These are phyloP conservation scores for Podospora australis DNA, from an alignment of 495 filamentous ascomycete genomes.

Conservation along the genomic window DNA sequence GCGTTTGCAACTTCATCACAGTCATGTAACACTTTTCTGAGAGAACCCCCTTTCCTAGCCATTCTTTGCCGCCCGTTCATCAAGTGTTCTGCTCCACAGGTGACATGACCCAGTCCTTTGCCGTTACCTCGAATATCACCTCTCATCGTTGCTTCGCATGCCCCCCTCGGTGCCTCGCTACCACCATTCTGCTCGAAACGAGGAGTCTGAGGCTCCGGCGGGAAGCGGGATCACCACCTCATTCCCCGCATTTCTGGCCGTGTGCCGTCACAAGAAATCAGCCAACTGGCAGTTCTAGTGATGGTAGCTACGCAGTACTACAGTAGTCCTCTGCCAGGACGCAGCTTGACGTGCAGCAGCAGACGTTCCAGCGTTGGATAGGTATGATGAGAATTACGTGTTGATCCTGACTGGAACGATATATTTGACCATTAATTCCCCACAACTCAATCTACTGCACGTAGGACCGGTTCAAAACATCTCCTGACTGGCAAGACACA, in stretches of 20 bases:
- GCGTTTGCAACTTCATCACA: no score
- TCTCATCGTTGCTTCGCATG: not conserved
- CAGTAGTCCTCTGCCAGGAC: conserved; percentile 4
- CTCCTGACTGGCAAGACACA: not conserved
- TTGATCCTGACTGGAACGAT: conserved; percentile 11
- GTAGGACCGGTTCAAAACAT: not conserved
- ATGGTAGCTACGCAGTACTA: no score
- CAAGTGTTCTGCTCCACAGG: not conserved
- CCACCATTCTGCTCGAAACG: not conserved
- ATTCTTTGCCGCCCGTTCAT: not conserved
- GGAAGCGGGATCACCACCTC: not conserved
- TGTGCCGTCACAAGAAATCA: not conserved
- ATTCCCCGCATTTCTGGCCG: conserved; percentile 1
- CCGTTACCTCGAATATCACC: not conserved
- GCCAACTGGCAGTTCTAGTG: not conserved
- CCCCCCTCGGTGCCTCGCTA: conserved; percentile 1
- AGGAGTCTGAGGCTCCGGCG: not conserved
- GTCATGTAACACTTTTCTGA: no score
- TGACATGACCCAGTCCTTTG: no score
- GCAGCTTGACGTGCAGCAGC: not conserved
- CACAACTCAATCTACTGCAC: not conserved
- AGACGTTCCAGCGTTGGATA: no score
- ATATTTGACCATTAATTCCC: not conserved
- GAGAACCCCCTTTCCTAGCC: no score
- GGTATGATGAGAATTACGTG: conserved; percentile 11